A percentile compares a stretch with the other conserved stretches of the same genome.
These are phyloP conservation scores for Agarophyton chilense DNA, from an alignment of 23 red algal genomes.

Conservation along the genomic window DNA sequence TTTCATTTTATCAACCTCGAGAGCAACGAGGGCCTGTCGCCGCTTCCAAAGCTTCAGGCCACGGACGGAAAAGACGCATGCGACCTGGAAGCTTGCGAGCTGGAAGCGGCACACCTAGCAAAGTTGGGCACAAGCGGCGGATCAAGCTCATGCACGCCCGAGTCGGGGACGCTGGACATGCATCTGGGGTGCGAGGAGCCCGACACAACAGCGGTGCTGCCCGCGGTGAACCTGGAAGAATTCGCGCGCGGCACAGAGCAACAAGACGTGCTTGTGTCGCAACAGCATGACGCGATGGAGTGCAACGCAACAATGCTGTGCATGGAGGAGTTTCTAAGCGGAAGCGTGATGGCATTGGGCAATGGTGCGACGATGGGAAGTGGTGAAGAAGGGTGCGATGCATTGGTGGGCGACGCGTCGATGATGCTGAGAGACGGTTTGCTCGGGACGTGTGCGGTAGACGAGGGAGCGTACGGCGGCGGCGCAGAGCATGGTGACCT, in stretches of 20 bases:
- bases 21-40: neutral
- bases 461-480: no score
- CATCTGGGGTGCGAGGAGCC: neutral
- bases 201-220: neutral
- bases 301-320: neutral
- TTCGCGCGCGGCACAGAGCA: neutral
- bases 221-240: conserved; percentile 12
- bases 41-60: neutral
- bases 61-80: neutral
- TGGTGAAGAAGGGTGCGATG: neutral
- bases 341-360: no score
- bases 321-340: no score
- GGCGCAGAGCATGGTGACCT: neutral
- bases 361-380: no score
- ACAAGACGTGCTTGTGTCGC: neutral
- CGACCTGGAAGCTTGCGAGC: neutral
- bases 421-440: neutral
- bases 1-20: conserved; percentile 1
- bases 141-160: neutral
- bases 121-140: neutral
- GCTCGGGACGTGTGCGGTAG: no score
- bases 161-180: neutral
- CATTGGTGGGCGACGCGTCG: neutral
- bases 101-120: neutral
- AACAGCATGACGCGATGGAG: neutral